A percentile compares a stretch with the other conserved stretches of the same genome.
Conservation (phyloP, 2,329 filamentous ascomycete genomes). For the Clathrospora elynae region DNA sequence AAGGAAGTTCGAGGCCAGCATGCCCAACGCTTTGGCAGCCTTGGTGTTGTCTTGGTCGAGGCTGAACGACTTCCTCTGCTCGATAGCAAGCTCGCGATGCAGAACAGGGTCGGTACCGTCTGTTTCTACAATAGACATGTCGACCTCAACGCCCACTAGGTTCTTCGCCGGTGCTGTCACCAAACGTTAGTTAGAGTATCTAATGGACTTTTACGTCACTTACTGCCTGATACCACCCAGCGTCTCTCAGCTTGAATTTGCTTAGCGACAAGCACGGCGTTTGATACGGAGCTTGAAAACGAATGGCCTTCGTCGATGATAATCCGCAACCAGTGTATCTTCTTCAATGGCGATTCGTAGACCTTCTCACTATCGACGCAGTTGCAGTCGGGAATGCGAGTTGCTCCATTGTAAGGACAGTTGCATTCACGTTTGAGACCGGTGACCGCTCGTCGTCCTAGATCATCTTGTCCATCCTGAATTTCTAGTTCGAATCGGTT, state of each 20-base stretch:
- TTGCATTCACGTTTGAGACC: slow-evolving; percentile 35
- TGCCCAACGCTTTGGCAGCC: slow-evolving; percentile 65
- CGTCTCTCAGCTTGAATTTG: slow-evolving; percentile 68
- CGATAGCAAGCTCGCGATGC: slow-evolving; percentile 42
- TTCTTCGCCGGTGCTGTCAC: slow-evolving; percentile 73
- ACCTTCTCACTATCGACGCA: slow-evolving; percentile 49
- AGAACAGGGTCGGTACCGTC: slow-evolving; percentile 33
- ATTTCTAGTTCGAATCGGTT: slow-evolving; percentile 73
- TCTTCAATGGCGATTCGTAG: slow-evolving; percentile 67
- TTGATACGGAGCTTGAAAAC: slow-evolving; percentile 71
- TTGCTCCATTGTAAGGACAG: slow-evolving; percentile 53
- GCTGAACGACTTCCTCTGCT: slow-evolving; percentile 50
- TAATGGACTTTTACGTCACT: slow-evolving; percentile 4
- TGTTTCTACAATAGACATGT: slow-evolving; percentile 50
- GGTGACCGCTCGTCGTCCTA: slow-evolving; percentile 47
- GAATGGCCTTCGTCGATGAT: slow-evolving; percentile 93
- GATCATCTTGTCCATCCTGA: slow-evolving; percentile 55
- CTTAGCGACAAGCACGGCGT: slow-evolving; percentile 60
- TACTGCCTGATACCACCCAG: slow-evolving; percentile 85
- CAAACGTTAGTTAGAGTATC: neutral
- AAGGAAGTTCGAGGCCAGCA: slow-evolving; percentile 71
- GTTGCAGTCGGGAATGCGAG: slow-evolving; percentile 52
- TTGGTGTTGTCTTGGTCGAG: slow-evolving; percentile 45
- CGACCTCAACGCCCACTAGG: slow-evolving; percentile 74
- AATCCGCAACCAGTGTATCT: slow-evolving; percentile 82